Conservation (phyloP, 2,329 filamentous ascomycete species). For the Aspergillus versicolor region DNA sequence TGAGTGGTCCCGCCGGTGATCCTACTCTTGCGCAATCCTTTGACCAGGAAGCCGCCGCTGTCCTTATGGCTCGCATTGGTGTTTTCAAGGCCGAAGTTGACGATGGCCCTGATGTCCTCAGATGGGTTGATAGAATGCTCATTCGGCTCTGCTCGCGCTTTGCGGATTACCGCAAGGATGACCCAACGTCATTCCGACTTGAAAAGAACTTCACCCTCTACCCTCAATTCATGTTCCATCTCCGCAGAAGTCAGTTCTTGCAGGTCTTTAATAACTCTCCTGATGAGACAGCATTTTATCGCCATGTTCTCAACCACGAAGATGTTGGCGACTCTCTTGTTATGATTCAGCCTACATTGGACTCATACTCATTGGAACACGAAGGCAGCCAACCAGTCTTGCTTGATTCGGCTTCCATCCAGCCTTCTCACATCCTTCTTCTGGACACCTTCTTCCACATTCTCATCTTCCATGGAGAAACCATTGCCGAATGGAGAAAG, state of each 20-base stretch:
- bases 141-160: slow-evolving; percentile 95
- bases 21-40: slow-evolving; percentile 95
- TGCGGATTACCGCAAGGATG: slow-evolving; percentile 96
- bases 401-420: slow-evolving; percentile 93
- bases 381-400: slow-evolving; percentile 92
- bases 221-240: slow-evolving; percentile 99
- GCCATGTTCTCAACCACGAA: slow-evolving; percentile 95
- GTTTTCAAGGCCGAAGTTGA: slow-evolving; percentile 99
- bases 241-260: slow-evolving; percentile 93
- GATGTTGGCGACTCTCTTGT: slow-evolving; percentile 94
- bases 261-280: slow-evolving; percentile 99
- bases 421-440: slow-evolving; percentile 87
- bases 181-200: slow-evolving; percentile 91
- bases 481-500: slow-evolving; percentile 96
- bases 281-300: slow-evolving; percentile 98
- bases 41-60: slow-evolving; percentile 95
- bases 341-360: slow-evolving; percentile 98
- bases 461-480: slow-evolving; percentile 97
- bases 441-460: slow-evolving; percentile 99
- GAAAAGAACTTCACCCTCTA: slow-evolving; percentile 99
- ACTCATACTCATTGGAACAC: slow-evolving; percentile 96
- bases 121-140: slow-evolving; percentile 98
- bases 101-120: slow-evolving; percentile 94
- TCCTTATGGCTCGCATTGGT: slow-evolving; percentile 98
- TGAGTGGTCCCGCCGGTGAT: slow-evolving; percentile 91